Base-by-base conservation (phyloP, 345 rosid genomes). In the Carallia brachiata region DNA sequence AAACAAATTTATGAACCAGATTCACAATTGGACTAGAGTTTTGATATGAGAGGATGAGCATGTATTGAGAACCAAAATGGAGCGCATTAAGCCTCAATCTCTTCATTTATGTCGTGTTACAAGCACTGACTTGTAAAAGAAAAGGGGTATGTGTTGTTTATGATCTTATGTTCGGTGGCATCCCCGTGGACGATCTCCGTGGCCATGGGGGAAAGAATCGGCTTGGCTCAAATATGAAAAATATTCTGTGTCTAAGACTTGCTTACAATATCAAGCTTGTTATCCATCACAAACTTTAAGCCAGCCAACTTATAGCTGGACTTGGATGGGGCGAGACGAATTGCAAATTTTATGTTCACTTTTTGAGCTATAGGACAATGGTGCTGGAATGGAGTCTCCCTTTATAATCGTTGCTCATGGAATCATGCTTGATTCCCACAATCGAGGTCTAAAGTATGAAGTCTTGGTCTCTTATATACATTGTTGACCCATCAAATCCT, bases 111-210 rank as follows among this genome's bases (percentile, higher is more conserved):
- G 92, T 39, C 86, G 92, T 19, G 80, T 86, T 4, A 19, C 85
- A 6, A 81, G 87, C 52, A 84, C 86, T 57, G 52, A 70, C 50
- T 52, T 32, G 50, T 3, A 52, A 36, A 16, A 86, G 90, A 40
- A 73, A 78, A 62, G 79, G 82, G 66, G 79, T 88, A 60, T 88
- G 71, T 68, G 71, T 83, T 28, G 81, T 86, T 6, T 86, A 75
- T 19, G 88, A 88, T 69, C 86, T 79, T 84, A 83, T 86, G 92
- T 70, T 84, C 0, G 84, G 80, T 53, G 87, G 92, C 8, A 88
- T 76, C 66, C 86, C 83, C 6, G 28, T 75, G 44, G 87, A 86
- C 60, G 69, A 81, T 73, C 39, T 71, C 47, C 17, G 55, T 5
- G 69, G 59, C 34, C 32, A n/a, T 1, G 19, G 19, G 17, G 72